Conservation (phyloP, 495 filamentous ascomycete species). For the Podospora comata region DNA sequence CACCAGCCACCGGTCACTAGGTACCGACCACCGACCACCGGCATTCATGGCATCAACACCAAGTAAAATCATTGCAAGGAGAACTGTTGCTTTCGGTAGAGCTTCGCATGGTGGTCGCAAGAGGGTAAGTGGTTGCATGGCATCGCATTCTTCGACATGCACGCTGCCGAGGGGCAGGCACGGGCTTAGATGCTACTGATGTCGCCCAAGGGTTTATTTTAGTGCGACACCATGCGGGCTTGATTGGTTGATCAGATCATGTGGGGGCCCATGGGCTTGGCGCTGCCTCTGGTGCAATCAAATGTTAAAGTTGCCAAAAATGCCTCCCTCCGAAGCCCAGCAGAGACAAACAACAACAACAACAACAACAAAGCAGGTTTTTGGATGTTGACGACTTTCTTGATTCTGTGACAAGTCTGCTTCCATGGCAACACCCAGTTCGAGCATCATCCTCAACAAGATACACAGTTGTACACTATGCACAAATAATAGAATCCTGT, state of each 20-base stretch:
- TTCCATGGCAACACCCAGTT: conserved; percentile 7
- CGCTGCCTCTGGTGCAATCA: conserved; percentile 17
- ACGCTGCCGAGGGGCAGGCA: background rate
- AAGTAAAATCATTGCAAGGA: background rate
- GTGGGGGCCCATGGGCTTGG: conserved; percentile 9
- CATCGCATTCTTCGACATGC: background rate
- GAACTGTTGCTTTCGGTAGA: background rate
- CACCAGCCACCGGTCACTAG: background rate
- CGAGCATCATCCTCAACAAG: background rate
- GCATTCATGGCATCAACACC: background rate
- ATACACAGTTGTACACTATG: background rate
- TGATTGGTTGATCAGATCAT: background rate
- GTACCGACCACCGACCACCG: background rate
- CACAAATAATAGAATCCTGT: background rate
- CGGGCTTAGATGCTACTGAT: background rate
- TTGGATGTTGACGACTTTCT: background rate
- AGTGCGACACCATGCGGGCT: background rate
- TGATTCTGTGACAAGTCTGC: background rate
- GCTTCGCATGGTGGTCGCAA: background rate
- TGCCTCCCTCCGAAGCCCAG: background rate
- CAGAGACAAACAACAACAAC: background rate
- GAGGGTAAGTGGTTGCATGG: background rate
- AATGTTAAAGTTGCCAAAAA: conserved; percentile 8
- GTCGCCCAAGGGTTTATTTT: background rate
- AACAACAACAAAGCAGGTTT: background rate